Evolutionary conservation across 2,329 filamentous ascomycete genomes (phyloP).

Genomic region (Colletotrichum echinochloae): DNA sequence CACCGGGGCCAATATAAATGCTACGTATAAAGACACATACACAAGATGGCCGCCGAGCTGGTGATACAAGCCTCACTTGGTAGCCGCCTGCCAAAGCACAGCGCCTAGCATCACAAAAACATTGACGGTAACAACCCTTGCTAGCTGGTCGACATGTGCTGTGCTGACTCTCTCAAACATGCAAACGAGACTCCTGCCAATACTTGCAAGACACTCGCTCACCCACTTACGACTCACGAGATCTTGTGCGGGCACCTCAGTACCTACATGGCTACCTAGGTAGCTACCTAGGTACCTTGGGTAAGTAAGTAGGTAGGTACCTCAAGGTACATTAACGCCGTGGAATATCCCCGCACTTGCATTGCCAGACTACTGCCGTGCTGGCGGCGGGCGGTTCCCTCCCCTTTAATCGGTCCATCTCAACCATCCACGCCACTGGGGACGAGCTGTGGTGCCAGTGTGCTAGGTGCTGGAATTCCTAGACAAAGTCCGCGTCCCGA

Average conservation of each 20-base stretch:
- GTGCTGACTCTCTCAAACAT: not conserved
- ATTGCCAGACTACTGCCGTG: not conserved
- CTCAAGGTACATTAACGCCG: slow-evolving; percentile 15
- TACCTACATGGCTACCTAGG: not conserved
- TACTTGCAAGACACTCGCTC: slow-evolving; percentile 26
- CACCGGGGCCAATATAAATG: slow-evolving; percentile 24
- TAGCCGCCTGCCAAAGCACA: slow-evolving; percentile 18
- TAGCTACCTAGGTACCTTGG: not conserved
- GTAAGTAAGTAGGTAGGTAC: no score
- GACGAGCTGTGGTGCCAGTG: slow-evolving; percentile 15
- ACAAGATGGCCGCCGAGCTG: not conserved
- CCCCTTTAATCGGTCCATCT: slow-evolving; percentile 28
- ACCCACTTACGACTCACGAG: not conserved
- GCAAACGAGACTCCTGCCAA: slow-evolving; percentile 11
- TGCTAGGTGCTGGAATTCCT: not conserved
- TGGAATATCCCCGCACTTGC: slow-evolving; percentile 15
- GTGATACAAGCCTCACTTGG: slow-evolving; percentile 24
- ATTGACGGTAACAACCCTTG: not conserved
- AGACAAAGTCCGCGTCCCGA: slow-evolving; percentile 4
- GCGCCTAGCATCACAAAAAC: slow-evolving; percentile 1
- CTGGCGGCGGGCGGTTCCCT: slow-evolving; percentile 15
- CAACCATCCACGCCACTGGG: slow-evolving; percentile 4
- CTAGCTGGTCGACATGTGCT: not conserved
- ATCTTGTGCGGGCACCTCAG: not conserved
- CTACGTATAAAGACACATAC: no score